phyloP scores from a whole-genome alignment of 2,329 filamentous ascomycete species.

The Colletotrichum incanum region DNA sequence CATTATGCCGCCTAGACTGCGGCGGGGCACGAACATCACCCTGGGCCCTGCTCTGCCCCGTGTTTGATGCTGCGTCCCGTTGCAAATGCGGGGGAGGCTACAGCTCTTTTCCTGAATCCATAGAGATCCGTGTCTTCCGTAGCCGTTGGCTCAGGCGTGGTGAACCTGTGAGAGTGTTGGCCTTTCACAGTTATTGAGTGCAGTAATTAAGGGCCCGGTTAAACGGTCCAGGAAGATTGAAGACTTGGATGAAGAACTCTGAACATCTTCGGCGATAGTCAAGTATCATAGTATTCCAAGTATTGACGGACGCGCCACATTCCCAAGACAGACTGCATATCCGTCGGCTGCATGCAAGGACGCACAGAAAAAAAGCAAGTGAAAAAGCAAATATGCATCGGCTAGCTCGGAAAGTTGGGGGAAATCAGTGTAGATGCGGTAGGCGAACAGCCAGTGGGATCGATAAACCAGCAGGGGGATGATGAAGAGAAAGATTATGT shows the following conservation, averaged over 20 bases:
- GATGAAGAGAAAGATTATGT: background rate
- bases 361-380: background rate
- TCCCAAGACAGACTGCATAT: background rate
- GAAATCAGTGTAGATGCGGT: background rate
- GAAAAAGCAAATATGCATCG: constrained; percentile 15
- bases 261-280: background rate
- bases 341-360: constrained; percentile 7
- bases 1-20: constrained; percentile 13
- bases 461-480: background rate
- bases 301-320: constrained; percentile 19
- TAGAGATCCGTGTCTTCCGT: constrained; percentile 32
- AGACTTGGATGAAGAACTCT: background rate
- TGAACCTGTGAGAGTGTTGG: background rate
- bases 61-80: constrained; percentile 14
- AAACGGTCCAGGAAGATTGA: background rate
- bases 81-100: constrained; percentile 22
- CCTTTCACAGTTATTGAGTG: background rate
- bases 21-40: constrained; percentile 2
- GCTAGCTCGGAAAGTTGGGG: constrained; percentile 15
- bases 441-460: background rate
- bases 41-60: constrained; percentile 12
- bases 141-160: background rate
- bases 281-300: background rate
- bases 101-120: constrained; percentile 8
- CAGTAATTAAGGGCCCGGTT: too few relatives aligned